Conservation (phyloP, 176 grass and related monocot genomes). For the Calamus simplicifolius region DNA sequence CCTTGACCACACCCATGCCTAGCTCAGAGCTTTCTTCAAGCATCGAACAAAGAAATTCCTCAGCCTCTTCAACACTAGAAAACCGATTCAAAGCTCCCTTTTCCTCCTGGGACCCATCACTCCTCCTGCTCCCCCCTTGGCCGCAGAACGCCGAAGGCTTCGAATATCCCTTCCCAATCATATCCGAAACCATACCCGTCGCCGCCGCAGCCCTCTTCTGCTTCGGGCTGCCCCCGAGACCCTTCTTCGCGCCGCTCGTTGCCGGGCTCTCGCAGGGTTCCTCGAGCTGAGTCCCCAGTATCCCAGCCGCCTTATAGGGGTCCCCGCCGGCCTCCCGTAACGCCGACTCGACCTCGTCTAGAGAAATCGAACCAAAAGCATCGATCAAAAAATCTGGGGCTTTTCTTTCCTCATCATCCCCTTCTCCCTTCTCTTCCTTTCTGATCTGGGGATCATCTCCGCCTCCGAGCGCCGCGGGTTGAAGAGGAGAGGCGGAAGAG, state of each 20-base stretch:
- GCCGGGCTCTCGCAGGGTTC: not conserved
- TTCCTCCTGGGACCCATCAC: conserved; percentile 5
- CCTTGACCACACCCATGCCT: conserved; percentile 63
- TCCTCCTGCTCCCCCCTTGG: not conserved
- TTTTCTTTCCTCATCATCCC: conserved; percentile 22
- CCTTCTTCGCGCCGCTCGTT: not conserved
- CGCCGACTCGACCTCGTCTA: conserved; percentile 63
- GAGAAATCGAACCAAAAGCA: conserved; percentile 46
- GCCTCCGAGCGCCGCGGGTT: no score
- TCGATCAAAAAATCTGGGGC: conserved; percentile 61
- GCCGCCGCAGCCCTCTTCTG: conserved; percentile 39
- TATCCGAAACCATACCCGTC: conserved; percentile 57
- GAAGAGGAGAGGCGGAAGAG: conserved; percentile 2
- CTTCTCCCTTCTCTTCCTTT: not conserved
- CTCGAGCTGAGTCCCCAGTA: conserved; percentile 43
- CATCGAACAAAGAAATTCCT: conserved; percentile 68
- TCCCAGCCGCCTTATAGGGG: conserved; percentile 50
- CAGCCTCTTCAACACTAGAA: conserved; percentile 42
- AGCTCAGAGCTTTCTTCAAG: conserved; percentile 54
- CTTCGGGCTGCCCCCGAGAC: conserved; percentile 21
- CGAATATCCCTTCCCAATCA: conserved; percentile 65
- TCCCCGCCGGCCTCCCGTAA: conserved; percentile 52
- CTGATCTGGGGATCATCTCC: no score
- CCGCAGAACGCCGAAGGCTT: conserved; percentile 6
- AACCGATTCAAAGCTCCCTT: conserved; percentile 1